A percentile compares a stretch with the other conserved stretches of the same genome.
Evolutionary conservation across 73 alveolate species (phyloP).

Genomic region (Effrenium voratum): DNA sequence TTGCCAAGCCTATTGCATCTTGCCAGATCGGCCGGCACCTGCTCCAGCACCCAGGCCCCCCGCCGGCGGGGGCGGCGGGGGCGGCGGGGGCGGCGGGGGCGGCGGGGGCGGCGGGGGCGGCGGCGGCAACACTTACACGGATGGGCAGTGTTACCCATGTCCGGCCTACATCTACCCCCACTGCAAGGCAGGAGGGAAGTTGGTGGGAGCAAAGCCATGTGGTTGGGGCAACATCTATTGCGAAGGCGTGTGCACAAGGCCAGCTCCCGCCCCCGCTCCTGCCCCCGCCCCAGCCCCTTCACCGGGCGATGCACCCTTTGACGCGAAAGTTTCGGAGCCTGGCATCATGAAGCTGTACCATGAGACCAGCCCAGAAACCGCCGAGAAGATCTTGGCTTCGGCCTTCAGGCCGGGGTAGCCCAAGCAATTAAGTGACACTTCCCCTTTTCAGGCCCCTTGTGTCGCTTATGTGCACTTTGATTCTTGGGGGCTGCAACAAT

Average conservation of each 20-base stretch:
- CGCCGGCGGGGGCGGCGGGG: background rate
- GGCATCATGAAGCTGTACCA: slow-evolving; percentile 53
- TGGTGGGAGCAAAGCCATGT: slow-evolving; percentile 32
- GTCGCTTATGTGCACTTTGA: no score
- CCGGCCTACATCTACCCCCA: slow-evolving; percentile 36
- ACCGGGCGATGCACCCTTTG: background rate
- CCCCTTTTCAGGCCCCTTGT: no score
- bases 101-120: no score
- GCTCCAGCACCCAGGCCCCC: background rate
- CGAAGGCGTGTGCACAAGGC: slow-evolving; percentile 32
- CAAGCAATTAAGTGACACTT: no score
- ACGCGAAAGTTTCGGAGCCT: slow-evolving; percentile 20
- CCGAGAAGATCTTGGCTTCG: slow-evolving; percentile 37
- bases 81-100: no score
- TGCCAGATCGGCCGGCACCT: background rate
- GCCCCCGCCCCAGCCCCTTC: background rate
- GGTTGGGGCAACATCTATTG: slow-evolving; percentile 37
- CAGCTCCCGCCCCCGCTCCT: background rate
- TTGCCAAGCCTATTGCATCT: slow-evolving; percentile 1
- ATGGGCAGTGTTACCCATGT: slow-evolving; percentile 68
- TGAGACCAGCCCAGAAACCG: slow-evolving; percentile 65
- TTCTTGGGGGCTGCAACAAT: no score
- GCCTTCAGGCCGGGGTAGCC: no score
- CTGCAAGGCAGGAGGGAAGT: slow-evolving; percentile 14
- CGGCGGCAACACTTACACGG: slow-evolving; percentile 5